Conservation (phyloP, 176 grass and related monocot genomes). For the Oryza punctata region DNA sequence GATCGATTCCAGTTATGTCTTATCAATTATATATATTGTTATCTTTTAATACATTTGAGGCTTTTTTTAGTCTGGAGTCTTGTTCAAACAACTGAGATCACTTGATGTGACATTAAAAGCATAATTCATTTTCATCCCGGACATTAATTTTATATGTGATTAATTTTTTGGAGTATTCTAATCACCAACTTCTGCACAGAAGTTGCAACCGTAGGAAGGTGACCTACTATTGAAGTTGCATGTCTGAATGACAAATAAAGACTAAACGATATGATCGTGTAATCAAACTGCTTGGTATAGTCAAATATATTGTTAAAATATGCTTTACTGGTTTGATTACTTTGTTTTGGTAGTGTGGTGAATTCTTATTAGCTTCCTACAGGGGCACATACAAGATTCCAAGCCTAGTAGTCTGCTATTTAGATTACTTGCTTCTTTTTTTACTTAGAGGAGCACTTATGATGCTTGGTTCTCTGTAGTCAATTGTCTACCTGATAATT, state of each 20-base stretch:
- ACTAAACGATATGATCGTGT: background rate
- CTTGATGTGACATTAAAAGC: background rate
- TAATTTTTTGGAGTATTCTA: background rate
- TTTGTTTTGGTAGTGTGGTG: background rate
- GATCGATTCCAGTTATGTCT: background rate
- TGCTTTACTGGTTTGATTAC: background rate
- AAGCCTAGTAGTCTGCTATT: background rate
- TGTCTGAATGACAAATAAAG: background rate
- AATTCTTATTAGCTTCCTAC: background rate
- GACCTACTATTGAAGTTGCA: background rate
- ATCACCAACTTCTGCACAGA: background rate
- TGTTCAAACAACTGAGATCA: background rate
- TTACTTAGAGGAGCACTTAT: background rate
- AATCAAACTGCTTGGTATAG: background rate
- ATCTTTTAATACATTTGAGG: background rate
- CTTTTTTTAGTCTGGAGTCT: background rate
- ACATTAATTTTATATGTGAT: background rate
- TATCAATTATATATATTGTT: background rate
- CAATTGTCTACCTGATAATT: background rate
- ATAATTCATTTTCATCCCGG: background rate
- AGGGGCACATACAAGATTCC: background rate
- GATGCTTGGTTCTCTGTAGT: background rate
- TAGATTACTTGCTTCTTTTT: background rate
- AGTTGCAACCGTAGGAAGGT: background rate
- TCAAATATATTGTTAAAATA: background rate